Evolutionary conservation across 208 protist genomes (phyloP), one percentile per base, ranked within the genome.

Genomic region (Acanthamoeba healyi): DNA sequence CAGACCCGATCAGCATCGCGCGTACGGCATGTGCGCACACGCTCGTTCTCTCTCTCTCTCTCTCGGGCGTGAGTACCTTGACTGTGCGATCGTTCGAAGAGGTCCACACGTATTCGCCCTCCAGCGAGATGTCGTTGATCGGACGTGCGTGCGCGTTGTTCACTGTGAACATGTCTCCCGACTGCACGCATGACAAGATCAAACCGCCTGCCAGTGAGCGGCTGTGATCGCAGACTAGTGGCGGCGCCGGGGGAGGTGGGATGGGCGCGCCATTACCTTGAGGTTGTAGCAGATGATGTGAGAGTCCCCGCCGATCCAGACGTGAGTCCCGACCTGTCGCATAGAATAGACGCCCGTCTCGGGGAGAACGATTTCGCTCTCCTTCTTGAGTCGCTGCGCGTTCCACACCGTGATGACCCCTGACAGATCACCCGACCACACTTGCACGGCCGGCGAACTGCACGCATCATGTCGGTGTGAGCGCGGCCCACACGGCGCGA

Each of bases 211-310:
- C 12, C 1, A 15, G 19, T 61, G 54, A 17, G 2, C 17, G 51
- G 0, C 0, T 58, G 14, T 24, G 1, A 15, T 2, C n/a, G 54
- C 22, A 24, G 54, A 6, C 24, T 6, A 22, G 49, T 19, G 49
- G 14, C 22, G 46, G 1, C n/a, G 46, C 46, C n/a, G 46, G 10
- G 17, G 4, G 46, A 10, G 22, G 22, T 36, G 32, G 12, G 2
- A 12, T 38, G 32, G 61, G 29, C n/a, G n/a, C n/a, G n/a, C n/a
- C n/a, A n/a, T 14, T 36, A 74, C 24, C 46, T 86, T 86, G 24
- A 86, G 77, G 44, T 86, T 86, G 77, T 86, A 86, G n/a, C 77
- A 86, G 26, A 86, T 86, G 44, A 86, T 86, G 77, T 86, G 77
- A 0, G 77, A 86, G 77, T 86, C 77, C 32, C 77, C 77, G 26